phyloP scores from a whole-genome alignment of 345 rosid species.

The Chamaenerion angustifolium region DNA sequence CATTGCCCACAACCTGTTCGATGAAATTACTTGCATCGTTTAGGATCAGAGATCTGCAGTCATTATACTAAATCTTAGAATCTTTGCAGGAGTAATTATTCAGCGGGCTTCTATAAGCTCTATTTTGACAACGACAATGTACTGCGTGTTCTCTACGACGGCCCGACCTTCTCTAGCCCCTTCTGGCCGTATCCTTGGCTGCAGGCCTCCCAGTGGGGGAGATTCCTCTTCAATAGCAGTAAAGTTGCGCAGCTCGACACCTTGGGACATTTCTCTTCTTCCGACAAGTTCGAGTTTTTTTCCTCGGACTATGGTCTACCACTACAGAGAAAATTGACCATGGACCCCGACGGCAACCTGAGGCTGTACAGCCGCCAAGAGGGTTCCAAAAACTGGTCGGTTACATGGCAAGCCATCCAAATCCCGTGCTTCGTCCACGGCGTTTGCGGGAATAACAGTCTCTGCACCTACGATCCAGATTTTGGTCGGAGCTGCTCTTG shows the following conservation, averaged over 20 bases:
- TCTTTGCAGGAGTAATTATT: constrained; percentile 11
- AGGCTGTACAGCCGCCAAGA: constrained; percentile 16
- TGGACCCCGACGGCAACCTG: constrained; percentile 28
- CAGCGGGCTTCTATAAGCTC: constrained; percentile 16
- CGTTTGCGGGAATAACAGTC: constrained; percentile 19
- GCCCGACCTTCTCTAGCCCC: constrained; percentile 9
- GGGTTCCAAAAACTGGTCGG: constrained; percentile 7
- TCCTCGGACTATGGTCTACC: constrained; percentile 13
- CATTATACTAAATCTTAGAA: not conserved
- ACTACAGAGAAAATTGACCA: constrained; percentile 12
- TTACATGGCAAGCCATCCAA: constrained; percentile 16
- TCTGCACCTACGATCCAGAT: constrained; percentile 9
- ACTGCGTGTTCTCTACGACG: constrained; percentile 11
- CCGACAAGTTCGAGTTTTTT: constrained; percentile 11
- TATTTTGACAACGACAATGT: constrained; percentile 13
- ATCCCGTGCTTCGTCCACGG: constrained; percentile 17
- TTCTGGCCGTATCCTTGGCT: constrained; percentile 5
- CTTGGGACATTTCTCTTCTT: constrained; percentile 15
- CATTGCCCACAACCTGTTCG: not conserved
- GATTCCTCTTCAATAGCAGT: constrained; percentile 13
- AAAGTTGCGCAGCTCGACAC: constrained; percentile 13
- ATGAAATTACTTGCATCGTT: not conserved
- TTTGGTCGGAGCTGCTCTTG: constrained; percentile 19
- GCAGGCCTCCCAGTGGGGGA: not conserved
- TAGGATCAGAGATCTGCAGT: no score